Base-by-base conservation (phyloP, 192 early-diverging fungal species). In the Coemansia brasiliensis region DNA sequence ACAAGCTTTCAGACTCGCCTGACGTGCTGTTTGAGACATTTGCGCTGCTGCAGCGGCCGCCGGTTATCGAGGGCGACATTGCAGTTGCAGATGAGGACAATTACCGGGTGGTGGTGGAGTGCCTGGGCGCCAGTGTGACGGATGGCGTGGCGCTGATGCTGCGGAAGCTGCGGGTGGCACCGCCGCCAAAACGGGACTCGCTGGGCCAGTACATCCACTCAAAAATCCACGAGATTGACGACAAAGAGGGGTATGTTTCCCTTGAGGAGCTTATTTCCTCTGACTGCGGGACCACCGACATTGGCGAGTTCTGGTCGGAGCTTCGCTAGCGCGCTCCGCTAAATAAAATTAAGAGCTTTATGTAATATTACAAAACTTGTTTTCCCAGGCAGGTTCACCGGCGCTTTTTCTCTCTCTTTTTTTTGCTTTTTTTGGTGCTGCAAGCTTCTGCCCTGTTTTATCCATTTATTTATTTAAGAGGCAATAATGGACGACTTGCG, bases 11-110 rank as follows among this genome's bases (percentile, higher is more conserved):
- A 0, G 65, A 61, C 18, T 56, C 65, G 22, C 54, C 65, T 1
- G 72, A 74, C 40, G 61, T 68, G 39, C 46, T 68, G 16, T 64
- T 76, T 29, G 67, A 69, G 63, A 58, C 55, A 22, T 76, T 76
- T 29, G 15, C 73, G 39, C 55, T 76, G 51, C 44, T 76, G 27
- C 40, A 65, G 55, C 57, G 61, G 29, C 73, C 73, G 55, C 65
- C 39, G 5, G 52, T 69, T 0, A 69, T 76, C 21, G 73, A 66
- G 4, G 73, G 73, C 44, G 73, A 69, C 21, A 39, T 69, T 4
- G 29, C 35, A 0, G 63, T 76, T n/a, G 42, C 59, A 13, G 73
- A 76, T 3, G 55, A 40, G 15, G 54, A 52, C 11, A 76, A 76
- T 52, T 17, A 21, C 15, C 41, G 73, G 15, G 46, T 76, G 0